Percentiles rank a stretch among this genome's conserved stretches.
phyloP scores from a whole-genome alignment of 1,284 basidiomycete species.

The Puccinia hordei region DNA sequence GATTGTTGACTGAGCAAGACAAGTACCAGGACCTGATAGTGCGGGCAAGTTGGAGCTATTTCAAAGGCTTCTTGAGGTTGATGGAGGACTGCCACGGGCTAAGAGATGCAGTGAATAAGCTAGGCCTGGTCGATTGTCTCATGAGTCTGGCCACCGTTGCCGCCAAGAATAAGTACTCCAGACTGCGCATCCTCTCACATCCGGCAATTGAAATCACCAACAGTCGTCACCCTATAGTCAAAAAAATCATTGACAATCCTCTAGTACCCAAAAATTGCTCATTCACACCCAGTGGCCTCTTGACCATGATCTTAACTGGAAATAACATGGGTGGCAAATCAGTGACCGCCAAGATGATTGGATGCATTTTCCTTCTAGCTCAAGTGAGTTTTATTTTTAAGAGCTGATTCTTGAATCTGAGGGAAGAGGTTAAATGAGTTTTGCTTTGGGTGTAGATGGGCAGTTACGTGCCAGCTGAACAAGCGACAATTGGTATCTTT shows the following conservation, averaged over 20 bases:
- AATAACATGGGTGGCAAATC: slow-evolving; percentile 60
- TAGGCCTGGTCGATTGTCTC: slow-evolving; percentile 30
- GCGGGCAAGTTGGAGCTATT: background rate
- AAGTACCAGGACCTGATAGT: slow-evolving; percentile 16
- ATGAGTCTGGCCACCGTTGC: slow-evolving; percentile 14
- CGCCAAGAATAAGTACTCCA: slow-evolving; percentile 21
- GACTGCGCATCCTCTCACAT: slow-evolving; percentile 24
- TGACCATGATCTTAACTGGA: slow-evolving; percentile 56
- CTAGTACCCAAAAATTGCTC: slow-evolving; percentile 33
- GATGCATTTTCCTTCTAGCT: slow-evolving; percentile 56
- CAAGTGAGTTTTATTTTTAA: slow-evolving; percentile 51
- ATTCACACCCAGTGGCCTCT: background rate
- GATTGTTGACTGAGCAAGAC: slow-evolving; percentile 22
- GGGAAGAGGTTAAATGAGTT: too few relatives aligned
- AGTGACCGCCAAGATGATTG: slow-evolving; percentile 56
- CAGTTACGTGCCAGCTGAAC: slow-evolving; percentile 54
- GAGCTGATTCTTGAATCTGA: too few relatives aligned
- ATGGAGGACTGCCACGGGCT: slow-evolving; percentile 33
- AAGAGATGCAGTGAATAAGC: slow-evolving; percentile 1
- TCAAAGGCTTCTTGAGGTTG: slow-evolving; percentile 10
- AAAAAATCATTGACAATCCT: slow-evolving; percentile 24
- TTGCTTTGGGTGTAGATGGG: slow-evolving; percentile 47
- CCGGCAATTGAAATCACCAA: slow-evolving; percentile 6
- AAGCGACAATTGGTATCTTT: slow-evolving; percentile 54
- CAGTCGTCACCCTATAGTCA: slow-evolving; percentile 44